Percentiles rank a stretch among this genome's conserved stretches.
phyloP scores from a whole-genome alignment of 768 basidiomycete genomes.

The Collybiopsis confluens region DNA sequence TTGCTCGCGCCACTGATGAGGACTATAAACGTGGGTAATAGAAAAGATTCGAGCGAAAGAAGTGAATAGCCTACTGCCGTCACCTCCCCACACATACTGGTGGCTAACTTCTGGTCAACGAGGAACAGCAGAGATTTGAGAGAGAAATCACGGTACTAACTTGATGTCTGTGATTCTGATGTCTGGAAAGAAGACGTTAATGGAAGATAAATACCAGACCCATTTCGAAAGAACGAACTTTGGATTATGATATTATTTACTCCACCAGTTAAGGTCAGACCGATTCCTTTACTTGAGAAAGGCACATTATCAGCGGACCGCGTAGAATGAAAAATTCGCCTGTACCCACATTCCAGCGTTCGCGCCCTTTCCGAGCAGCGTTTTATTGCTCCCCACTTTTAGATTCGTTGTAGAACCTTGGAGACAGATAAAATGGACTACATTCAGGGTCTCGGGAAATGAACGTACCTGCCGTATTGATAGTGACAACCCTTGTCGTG shows the following conservation, averaged over 20 bases:
- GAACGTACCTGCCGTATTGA: conserved; percentile 13
- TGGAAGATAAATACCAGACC: too few relatives aligned
- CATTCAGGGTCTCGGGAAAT: too few relatives aligned
- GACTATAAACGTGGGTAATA: too few relatives aligned
- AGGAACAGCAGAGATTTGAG: too few relatives aligned
- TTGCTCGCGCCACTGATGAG: conserved; percentile 20
- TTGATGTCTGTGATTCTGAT: conserved; percentile 20
- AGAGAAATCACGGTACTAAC: background rate
- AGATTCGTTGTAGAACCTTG: conserved; percentile 10
- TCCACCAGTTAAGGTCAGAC: conserved; percentile 9
- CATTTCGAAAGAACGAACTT: background rate
- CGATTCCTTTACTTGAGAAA: background rate
- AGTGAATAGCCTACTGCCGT: background rate
- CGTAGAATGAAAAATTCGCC: too few relatives aligned
- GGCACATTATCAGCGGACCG: too few relatives aligned
- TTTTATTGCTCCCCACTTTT: conserved; percentile 22
- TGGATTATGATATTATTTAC: conserved; percentile 23
- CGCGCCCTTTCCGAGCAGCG: conserved; percentile 20
- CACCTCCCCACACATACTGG: background rate
- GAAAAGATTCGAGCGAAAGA: too few relatives aligned
- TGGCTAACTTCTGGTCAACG: background rate
- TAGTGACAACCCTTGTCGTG: conserved; percentile 16
- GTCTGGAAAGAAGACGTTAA: background rate
- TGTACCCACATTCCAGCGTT: conserved; percentile 18
- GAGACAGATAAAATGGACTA: too few relatives aligned